Evolutionary conservation across 306 rosid species (phyloP), one percentile per base, ranked within the genome.

Genomic region (Cicer pinnatifidum): DNA sequence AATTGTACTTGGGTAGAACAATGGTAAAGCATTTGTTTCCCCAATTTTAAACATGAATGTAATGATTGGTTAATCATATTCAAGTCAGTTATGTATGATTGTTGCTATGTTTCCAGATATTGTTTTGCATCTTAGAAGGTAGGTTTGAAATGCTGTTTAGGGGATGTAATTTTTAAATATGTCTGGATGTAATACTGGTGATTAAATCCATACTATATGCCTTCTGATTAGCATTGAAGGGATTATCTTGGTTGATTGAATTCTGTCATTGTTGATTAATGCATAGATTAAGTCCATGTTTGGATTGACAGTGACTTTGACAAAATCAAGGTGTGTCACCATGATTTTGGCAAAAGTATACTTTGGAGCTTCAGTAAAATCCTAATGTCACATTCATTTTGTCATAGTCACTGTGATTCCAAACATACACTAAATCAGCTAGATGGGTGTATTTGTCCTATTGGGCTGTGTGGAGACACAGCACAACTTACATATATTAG

Each of bases 1-100:
- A 45, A 85, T 58, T 95, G 99, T 85, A 84, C 89, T 5, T 95
- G 97, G 99, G 97, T 95, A 72, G 99, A 95, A 80, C 99, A 95
- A 83, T 95, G 99, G 99, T 95, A 83, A 77, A 46, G 6, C 67
- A 63, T 67, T 46, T 75, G 5, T 73, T 41, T 62, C 68, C 16
- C 15, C 13, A 33, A 61, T 54, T 79, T 59, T 51, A 51, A 56
- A 54, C 71, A 6, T 16, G 37, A 15, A 35, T 67, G 1, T 38
- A 63, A 2, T 52, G n/a, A 45, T 62, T 72, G 44, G 51, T 75
- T 51, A 8, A 52, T 46, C 52, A 50, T 46, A 15, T 69, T 19
- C 11, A 54, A 53, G 41, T 73, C 33, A n/a, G 11, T n/a, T 58
- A 75, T 40, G 37, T 64, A 52, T 20, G 45, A 54, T 37, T 64